These are phyloP conservation scores for Melaleuca alternifolia DNA, from an alignment of 345 rosid genomes.

Conservation along the genomic window DNA sequence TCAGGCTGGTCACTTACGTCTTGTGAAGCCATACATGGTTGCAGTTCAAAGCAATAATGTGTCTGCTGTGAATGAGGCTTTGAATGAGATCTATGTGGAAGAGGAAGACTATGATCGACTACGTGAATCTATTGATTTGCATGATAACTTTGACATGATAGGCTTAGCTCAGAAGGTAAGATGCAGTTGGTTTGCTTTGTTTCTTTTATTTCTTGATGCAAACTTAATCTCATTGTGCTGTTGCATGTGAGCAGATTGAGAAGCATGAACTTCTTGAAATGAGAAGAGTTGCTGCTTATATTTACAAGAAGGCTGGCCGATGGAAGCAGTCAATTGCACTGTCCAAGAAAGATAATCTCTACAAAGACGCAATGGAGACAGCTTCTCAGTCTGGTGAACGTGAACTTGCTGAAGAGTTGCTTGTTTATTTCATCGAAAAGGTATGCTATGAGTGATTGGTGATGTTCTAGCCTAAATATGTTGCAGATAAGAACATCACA, in stretches of 20 bases:
- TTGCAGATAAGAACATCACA: not conserved
- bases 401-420: slow-evolving; percentile 93
- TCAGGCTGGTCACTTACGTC: slow-evolving; percentile 42
- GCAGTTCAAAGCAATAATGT: slow-evolving; percentile 50
- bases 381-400: slow-evolving; percentile 97
- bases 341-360: slow-evolving; percentile 87
- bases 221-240: not conserved
- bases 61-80: slow-evolving; percentile 42
- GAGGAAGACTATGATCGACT: slow-evolving; percentile 47
- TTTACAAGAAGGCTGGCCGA: slow-evolving; percentile 95
- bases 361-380: slow-evolving; percentile 98
- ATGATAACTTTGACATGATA: slow-evolving; percentile 46
- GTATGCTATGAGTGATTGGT: slow-evolving; percentile 11
- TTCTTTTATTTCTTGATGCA: not conserved
- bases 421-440: slow-evolving; percentile 92
- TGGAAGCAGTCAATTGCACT: slow-evolving; percentile 98
- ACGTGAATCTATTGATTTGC: slow-evolving; percentile 43
- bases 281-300: slow-evolving; percentile 99
- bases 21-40: slow-evolving; percentile 49
- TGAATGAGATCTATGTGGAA: slow-evolving; percentile 43
- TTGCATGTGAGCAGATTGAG: slow-evolving; percentile 55
- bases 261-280: slow-evolving; percentile 97
- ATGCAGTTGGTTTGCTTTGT: not conserved
- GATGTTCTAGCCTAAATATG: not conserved
- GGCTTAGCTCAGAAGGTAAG: slow-evolving; percentile 46